Evolutionary conservation across 139 green algal species (phyloP), one percentile per base, ranked within the genome.

Genomic region (Chloropicon primus): DNA sequence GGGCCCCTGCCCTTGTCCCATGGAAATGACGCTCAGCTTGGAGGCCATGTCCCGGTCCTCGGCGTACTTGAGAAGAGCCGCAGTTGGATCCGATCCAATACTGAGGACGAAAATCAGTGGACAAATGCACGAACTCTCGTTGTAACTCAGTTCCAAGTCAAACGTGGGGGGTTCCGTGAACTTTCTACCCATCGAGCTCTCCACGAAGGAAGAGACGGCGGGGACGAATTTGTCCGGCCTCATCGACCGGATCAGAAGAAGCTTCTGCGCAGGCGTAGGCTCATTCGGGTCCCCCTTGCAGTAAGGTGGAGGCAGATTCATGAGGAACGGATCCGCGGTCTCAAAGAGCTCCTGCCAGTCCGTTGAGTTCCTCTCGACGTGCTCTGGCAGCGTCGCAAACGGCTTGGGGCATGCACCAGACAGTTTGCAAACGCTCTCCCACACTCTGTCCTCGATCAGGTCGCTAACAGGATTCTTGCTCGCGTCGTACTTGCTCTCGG

Each of bases 371-470:
- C 28, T 24, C 27, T 2, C 28, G 1, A 24, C 2, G 73, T 27
- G 25, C 73, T 27, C 73, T 2, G 73, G 41, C 41, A 25, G 23
- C 1, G 22, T 24, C 26, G 41, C 24, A 53, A 84, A 25, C 28
- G 21, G 21, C 28, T 80, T 62, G 2, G 78, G 24, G 24, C 5
- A 25, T 5, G n/a, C 23, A n/a, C n/a, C 22, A 24, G 73, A 62
- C 10, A 88, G 78, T 22, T 73, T 81, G 75, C 76, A 78, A 21
- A 89, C 62, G 74, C 88, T 84, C n/a, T 74, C 76, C 86, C 86
- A 90, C 22, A 75, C 75, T 71, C 84, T 81, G 27, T 92, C 85
- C 28, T 79, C 71, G 25, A 96, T 85, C 91, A 90, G 93, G 5
- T 85, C 81, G 27, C 85, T 53, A 2, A 84, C 85, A 2, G 90